Evolutionary conservation across 169 alveolate species (phyloP), one percentile per base, ranked within the genome.

Genomic region (Plasmodium berghei): DNA sequence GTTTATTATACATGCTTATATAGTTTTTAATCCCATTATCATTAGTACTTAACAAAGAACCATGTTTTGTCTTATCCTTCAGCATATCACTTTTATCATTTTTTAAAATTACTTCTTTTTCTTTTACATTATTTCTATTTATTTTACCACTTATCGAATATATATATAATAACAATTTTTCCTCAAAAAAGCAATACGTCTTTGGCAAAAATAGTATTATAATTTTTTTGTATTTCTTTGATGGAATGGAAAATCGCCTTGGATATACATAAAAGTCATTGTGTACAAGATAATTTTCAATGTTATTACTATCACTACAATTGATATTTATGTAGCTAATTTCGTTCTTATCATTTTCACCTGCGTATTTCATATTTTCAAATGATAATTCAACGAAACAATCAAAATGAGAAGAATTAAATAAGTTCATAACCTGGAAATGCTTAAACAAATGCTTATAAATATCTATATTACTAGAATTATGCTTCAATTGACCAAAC

Each of bases 181-280:
- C 89, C 9, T 26, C 9, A 54, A 63, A 77, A 20, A 59, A 40
- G 10, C 58, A 20, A n/a, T 24, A n/a, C 16, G 28, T 58, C 48
- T 64, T 63, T 26, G 89, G 89, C 20, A 77, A 77, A 64, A 77
- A 77, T 58, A 77, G 52, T 49, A 77, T 56, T 46, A 77, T 77
- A 5, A 77, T 52, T 77, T 77, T 77, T 64, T 77, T 63, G 56
- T 67, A 77, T 58, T 77, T 77, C 28, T 63, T 77, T 18, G 89
- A 77, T 40, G 66, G 58, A 14, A 77, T 49, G 69, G 66, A 48
- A 54, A 77, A 77, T 49, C 66, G 63, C 20, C 54, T 48, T 20
- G 89, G 89, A 58, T 77, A 77, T 40, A 77, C 77, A 64, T 77
- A 77, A 77, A 77, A 77, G 52, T 77, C 89, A 58, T 77, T 77